These are phyloP conservation scores for Hypoxylon sp. DNA, from an alignment of 2,329 filamentous ascomycete genomes.

Conservation along the genomic window DNA sequence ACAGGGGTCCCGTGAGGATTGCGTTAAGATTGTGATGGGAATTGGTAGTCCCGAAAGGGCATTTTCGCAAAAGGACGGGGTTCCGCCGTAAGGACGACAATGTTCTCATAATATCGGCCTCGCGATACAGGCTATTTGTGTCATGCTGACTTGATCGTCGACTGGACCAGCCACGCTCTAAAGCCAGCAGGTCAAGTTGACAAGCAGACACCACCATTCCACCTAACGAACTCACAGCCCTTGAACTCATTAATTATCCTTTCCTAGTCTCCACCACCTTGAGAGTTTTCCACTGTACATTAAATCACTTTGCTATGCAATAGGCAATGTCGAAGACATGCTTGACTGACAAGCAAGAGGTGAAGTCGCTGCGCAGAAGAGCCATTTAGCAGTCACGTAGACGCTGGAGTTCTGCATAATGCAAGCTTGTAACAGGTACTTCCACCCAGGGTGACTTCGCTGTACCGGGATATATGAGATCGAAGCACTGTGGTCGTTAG, in stretches of 20 bases:
- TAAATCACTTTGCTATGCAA: conserved; percentile 36
- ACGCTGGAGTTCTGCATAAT: conserved; percentile 39
- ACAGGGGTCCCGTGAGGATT: too few species aligned
- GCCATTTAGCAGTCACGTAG: conserved; percentile 38
- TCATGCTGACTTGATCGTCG: background rate
- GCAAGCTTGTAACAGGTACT: conserved; percentile 29
- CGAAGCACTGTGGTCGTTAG: conserved; percentile 1
- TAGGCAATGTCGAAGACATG: conserved; percentile 32
- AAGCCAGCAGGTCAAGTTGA: background rate
- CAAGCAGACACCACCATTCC: background rate
- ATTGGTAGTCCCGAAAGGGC: background rate
- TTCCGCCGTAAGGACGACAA: background rate
- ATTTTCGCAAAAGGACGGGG: background rate
- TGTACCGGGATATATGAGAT: conserved; percentile 17
- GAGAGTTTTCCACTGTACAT: conserved; percentile 23
- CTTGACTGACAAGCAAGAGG: conserved; percentile 35
- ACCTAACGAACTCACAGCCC: background rate
- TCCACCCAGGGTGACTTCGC: background rate
- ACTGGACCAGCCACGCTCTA: background rate
- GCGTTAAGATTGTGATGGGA: background rate
- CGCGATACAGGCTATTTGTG: background rate
- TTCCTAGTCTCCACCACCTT: conserved; percentile 6
- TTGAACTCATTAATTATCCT: conserved; percentile 6
- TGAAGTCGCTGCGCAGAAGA: conserved; percentile 40
- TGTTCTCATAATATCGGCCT: too few species aligned